phyloP scores from a whole-genome alignment of 2,329 filamentous ascomycete species.

The Alternaria dauci region DNA sequence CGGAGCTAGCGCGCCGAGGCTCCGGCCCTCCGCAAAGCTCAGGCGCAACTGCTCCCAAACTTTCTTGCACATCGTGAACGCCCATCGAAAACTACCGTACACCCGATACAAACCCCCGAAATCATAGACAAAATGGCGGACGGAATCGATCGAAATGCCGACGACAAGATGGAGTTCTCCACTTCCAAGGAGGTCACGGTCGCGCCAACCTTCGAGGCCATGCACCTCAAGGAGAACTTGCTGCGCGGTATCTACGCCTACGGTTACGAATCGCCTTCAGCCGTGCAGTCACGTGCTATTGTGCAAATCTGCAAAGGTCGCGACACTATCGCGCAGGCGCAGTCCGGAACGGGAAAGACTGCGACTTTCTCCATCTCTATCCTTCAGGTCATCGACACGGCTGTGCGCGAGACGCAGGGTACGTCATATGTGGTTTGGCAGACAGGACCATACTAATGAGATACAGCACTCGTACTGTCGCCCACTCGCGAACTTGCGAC shows the following conservation, averaged over 20 bases:
- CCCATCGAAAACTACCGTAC: conserved; percentile 13
- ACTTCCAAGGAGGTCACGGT: conserved; percentile 98
- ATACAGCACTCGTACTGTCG: conserved; percentile 83
- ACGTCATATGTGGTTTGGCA: conserved; percentile 19
- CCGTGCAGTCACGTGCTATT: conserved; percentile 96
- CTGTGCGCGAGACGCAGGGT: conserved; percentile 86
- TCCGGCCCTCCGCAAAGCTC: conserved; percentile 26
- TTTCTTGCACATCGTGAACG: conserved; percentile 27
- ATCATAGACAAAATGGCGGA: conserved; percentile 77
- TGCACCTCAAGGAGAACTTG: conserved; percentile 97
- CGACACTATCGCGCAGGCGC: conserved; percentile 97
- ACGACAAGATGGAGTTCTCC: conserved; percentile 97
- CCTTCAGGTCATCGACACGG: conserved; percentile 94
- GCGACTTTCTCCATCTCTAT: conserved; percentile 97
- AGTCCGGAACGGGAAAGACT: conserved; percentile 96
- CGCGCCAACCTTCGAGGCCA: conserved; percentile 75
- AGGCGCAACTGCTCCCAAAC: conserved; percentile 30
- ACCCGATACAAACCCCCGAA: neutral
- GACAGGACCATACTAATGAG: conserved; percentile 19
- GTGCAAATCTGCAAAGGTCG: conserved; percentile 99
- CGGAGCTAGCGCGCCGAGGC: conserved; percentile 23
- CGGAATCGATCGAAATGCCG: conserved; percentile 87
- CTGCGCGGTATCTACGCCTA: conserved; percentile 98
- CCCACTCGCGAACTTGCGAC: conserved; percentile 96
- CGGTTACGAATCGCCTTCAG: conserved; percentile 96